A percentile compares a stretch with the other conserved stretches of the same genome.
Evolutionary conservation across 352 stramenopile genomes (phyloP).

Genomic region (Globisporangium lucens): DNA sequence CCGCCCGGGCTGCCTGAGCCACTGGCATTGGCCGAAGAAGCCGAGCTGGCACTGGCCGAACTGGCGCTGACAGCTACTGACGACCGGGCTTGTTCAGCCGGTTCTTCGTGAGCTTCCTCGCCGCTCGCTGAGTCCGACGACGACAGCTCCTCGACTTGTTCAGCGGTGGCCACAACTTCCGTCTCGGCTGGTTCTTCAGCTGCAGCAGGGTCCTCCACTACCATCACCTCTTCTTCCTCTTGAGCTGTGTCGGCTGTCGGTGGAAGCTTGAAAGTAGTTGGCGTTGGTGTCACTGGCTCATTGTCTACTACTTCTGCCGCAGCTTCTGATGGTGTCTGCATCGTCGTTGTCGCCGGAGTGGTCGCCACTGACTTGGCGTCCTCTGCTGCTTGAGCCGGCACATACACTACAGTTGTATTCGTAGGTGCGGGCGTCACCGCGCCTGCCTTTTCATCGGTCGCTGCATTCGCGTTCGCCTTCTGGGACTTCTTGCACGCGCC

Average conservation of each 20-base stretch:
- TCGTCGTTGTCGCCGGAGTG: slow-evolving; percentile 1
- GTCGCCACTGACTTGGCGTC: neutral
- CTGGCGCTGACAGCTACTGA: neutral
- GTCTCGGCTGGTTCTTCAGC: neutral
- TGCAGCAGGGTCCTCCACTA: neutral
- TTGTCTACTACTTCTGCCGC: neutral
- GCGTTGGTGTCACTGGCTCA: neutral
- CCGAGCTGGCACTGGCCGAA: too few relatives aligned
- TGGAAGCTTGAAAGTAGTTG: neutral
- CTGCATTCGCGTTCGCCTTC: slow-evolving; percentile 4
- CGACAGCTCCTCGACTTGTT: neutral
- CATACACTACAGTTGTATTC: neutral
- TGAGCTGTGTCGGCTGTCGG: neutral
- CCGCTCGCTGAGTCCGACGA: neutral
- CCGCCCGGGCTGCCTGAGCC: neutral
- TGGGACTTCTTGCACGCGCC: slow-evolving; percentile 20
- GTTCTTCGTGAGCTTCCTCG: neutral
- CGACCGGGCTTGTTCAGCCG: neutral
- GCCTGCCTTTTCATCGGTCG: neutral
- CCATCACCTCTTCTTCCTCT: too few relatives aligned
- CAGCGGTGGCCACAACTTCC: neutral
- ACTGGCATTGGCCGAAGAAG: neutral
- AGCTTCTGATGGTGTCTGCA: neutral
- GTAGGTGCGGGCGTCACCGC: neutral
- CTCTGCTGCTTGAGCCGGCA: slow-evolving; percentile 3